Conservation (phyloP, 2,329 filamentous ascomycete genomes). For the Fusarium tricinctum region DNA sequence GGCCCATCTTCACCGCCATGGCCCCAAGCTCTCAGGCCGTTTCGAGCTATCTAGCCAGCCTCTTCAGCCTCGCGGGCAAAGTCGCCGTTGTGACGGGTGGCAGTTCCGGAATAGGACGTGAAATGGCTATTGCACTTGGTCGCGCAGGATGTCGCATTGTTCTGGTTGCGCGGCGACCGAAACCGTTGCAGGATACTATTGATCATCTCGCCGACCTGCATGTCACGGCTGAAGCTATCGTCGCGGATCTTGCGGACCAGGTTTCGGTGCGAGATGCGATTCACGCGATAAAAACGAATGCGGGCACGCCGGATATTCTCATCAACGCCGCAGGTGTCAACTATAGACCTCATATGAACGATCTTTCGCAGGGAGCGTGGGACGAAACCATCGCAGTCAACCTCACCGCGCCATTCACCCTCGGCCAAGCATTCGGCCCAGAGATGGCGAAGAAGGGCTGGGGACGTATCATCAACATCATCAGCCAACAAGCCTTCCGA, state of each 20-base stretch:
- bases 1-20: constrained; percentile 26
- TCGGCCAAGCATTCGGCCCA: constrained; percentile 53
- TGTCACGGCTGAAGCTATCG: constrained; percentile 43
- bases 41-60: constrained; percentile 46
- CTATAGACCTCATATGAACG: constrained; percentile 50
- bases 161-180: constrained; percentile 49
- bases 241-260: constrained; percentile 38
- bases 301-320: constrained; percentile 52
- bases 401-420: constrained; percentile 52
- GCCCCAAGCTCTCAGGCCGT: constrained; percentile 18
- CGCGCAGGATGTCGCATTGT: constrained; percentile 52
- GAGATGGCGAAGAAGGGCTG: constrained; percentile 51
- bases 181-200: constrained; percentile 46
- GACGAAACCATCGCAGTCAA: constrained; percentile 52
- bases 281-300: constrained; percentile 37
- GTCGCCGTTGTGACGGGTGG: constrained; percentile 53
- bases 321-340: constrained; percentile 54
- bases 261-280: constrained; percentile 32
- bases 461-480: constrained; percentile 54
- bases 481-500: constrained; percentile 52
- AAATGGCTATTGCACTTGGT: constrained; percentile 51
- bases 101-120: constrained; percentile 54
- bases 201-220: constrained; percentile 46
- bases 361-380: constrained; percentile 50
- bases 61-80: constrained; percentile 51